Conservation (phyloP, 768 basidiomycete species). For the Filobasidium wieringae region DNA sequence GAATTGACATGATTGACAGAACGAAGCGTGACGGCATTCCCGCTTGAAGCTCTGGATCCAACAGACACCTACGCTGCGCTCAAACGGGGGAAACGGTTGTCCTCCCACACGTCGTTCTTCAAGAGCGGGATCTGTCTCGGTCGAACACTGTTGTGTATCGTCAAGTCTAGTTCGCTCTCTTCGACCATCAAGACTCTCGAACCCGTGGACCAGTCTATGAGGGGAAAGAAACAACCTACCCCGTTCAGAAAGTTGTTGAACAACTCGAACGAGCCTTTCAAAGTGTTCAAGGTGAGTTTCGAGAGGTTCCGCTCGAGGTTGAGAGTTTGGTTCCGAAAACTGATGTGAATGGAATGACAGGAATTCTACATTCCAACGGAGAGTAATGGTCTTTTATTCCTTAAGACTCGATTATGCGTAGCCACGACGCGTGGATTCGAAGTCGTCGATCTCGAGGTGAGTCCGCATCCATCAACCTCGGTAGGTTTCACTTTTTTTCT, state of each 20-base stretch:
- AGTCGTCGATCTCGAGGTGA: constrained; percentile 78
- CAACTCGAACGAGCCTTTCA: constrained; percentile 77
- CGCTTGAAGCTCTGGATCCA: constrained; percentile 79
- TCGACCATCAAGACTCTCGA: constrained; percentile 97
- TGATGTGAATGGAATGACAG: constrained; percentile 40
- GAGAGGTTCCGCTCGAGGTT: neutral
- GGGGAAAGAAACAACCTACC: constrained; percentile 44
- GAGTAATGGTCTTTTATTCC: constrained; percentile 88
- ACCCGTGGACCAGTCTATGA: constrained; percentile 76
- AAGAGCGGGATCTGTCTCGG: constrained; percentile 89
- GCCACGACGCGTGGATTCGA: constrained; percentile 96
- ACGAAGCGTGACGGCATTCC: constrained; percentile 90
- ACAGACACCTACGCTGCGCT: constrained; percentile 80
- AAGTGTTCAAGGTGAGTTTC: constrained; percentile 66
- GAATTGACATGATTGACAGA: constrained; percentile 46
- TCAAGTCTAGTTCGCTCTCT: constrained; percentile 86
- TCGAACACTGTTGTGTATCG: constrained; percentile 84
- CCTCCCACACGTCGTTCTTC: constrained; percentile 94
- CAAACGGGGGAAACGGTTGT: constrained; percentile 87
- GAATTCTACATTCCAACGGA: constrained; percentile 99
- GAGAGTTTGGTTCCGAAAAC: neutral
- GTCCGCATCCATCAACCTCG: neutral
- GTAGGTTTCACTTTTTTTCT: neutral
- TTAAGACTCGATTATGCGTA: constrained; percentile 93
- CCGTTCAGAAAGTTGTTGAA: constrained; percentile 79